A percentile compares a stretch with the other conserved stretches of the same genome.
Evolutionary conservation across 164 flowering plant species (phyloP).

Genomic region (Hamamelis virginiana): DNA sequence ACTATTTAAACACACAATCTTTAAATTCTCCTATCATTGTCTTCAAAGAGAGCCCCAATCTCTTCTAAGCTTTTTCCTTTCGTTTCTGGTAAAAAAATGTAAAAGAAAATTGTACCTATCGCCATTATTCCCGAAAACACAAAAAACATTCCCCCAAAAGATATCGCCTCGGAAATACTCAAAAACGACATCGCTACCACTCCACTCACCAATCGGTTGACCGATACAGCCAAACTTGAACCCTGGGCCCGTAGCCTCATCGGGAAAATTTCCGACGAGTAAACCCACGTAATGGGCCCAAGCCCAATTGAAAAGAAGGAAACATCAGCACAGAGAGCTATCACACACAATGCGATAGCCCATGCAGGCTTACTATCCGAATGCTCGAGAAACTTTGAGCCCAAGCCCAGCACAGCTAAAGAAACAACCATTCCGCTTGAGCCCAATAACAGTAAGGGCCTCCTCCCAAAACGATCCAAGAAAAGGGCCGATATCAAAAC

Average conservation of each 20-base stretch:
- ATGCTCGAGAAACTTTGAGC: slow-evolving; percentile 34
- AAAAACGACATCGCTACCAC: slow-evolving; percentile 65
- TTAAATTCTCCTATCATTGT: slow-evolving; percentile 16
- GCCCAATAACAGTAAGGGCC: slow-evolving; percentile 35
- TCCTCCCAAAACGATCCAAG: slow-evolving; percentile 42
- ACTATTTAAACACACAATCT: background rate
- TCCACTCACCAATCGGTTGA: slow-evolving; percentile 55
- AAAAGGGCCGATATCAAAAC: slow-evolving; percentile 31
- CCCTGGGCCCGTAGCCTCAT: slow-evolving; percentile 50
- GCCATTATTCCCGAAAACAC: slow-evolving; percentile 46
- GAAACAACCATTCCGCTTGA: slow-evolving; percentile 32
- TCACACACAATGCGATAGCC: slow-evolving; percentile 39
- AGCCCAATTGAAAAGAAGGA: slow-evolving; percentile 46
- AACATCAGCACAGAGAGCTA: slow-evolving; percentile 37
- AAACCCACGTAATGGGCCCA: slow-evolving; percentile 53
- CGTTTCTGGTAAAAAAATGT: slow-evolving; percentile 62
- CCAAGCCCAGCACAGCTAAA: slow-evolving; percentile 25
- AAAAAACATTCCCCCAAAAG: slow-evolving; percentile 50
- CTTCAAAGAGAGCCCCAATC: slow-evolving; percentile 52
- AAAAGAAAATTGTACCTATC: slow-evolving; percentile 43
- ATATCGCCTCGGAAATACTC: slow-evolving; percentile 40
- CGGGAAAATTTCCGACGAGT: slow-evolving; percentile 56
- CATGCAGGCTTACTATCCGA: slow-evolving; percentile 20
- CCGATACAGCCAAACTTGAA: slow-evolving; percentile 37
- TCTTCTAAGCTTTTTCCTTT: slow-evolving; percentile 71